These are phyloP conservation scores for Tetrahymena thermophila DNA, from an alignment of 73 alveolate genomes.

Conservation along the genomic window DNA sequence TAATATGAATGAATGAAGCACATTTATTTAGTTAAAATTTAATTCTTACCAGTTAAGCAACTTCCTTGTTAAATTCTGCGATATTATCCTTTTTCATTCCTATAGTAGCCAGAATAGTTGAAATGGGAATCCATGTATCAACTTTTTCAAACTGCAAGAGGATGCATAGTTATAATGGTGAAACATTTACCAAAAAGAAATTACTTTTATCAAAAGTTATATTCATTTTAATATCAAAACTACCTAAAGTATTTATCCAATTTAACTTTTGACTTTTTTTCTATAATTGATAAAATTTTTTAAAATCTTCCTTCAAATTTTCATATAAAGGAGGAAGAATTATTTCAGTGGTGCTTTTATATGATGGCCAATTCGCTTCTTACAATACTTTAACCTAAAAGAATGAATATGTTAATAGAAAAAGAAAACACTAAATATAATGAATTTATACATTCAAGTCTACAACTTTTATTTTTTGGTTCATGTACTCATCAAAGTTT, in stretches of 20 bases:
- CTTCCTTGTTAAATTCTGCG: background rate
- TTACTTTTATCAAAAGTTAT: background rate
- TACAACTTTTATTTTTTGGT: background rate
- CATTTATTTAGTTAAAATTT: background rate
- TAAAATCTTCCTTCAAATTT: background rate
- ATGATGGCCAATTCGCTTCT: constrained; percentile 40
- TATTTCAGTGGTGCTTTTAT: background rate
- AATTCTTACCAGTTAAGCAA: background rate
- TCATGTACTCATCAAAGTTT: constrained; percentile 35
- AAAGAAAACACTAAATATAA: background rate
- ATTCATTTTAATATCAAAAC: background rate
- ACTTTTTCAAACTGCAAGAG: background rate
- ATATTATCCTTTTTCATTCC: background rate
- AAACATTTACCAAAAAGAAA: background rate
- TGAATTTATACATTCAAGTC: constrained; percentile 55
- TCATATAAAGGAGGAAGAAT: background rate
- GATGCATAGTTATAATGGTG: background rate
- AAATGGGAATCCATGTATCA: background rate
- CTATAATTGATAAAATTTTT: background rate
- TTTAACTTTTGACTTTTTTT: background rate
- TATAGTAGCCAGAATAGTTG: background rate
- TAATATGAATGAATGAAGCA: too few species aligned
- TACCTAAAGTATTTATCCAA: background rate
- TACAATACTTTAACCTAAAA: constrained; percentile 16
- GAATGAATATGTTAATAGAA: constrained; percentile 38